Evolutionary conservation across 129 eudicot genomes (phyloP), one percentile per base, ranked within the genome.

Genomic region (Scalesia atractyloides): DNA sequence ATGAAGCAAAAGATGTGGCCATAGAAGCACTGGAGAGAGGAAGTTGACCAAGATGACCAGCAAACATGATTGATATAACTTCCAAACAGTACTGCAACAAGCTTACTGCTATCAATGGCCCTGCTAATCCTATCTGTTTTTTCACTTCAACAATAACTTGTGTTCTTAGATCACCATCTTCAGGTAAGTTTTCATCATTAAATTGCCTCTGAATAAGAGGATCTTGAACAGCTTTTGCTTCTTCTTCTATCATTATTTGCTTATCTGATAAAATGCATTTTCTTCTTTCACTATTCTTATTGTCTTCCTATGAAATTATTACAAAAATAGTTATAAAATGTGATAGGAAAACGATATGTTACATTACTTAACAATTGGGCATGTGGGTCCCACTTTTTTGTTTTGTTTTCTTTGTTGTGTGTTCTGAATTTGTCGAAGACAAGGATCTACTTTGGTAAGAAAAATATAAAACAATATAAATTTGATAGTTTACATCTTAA

Each of bases 1-100:
- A 82, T 8, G 92, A 77, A 80, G 96, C 96, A 73, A 89, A 89
- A 47, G 88, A 84, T 48, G 92, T 86, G 36, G 92, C 96, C 84
- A 89, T 78, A 68, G 96, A 89, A 86, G 96, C 92, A 84, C 88
- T 54, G 24, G 96, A 84, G 61, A 86, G 90, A 58, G 89, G 69
- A 37, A 86, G 84, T 69, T 89, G 76, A 2, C 91, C 91, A 15
- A 89, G 84, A 73, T 86, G 96, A 18, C 96, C 96, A 6, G 73
- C 96, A 69, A 86, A 89, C 92, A 89, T 89, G 73, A 84, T 72
- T 7, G 92, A 84, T 68, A 89, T 82, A 17, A 84, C 80, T 73
- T 89, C 92, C 50, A 86, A 73, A 80, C 83, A 63, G 48, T 80
- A 84, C 76, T 83, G 92, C 84, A 89, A 66, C 2, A 86, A 56